These are phyloP conservation scores for Termitomyces sp. DNA, from an alignment of 768 basidiomycete genomes.

Conservation along the genomic window DNA sequence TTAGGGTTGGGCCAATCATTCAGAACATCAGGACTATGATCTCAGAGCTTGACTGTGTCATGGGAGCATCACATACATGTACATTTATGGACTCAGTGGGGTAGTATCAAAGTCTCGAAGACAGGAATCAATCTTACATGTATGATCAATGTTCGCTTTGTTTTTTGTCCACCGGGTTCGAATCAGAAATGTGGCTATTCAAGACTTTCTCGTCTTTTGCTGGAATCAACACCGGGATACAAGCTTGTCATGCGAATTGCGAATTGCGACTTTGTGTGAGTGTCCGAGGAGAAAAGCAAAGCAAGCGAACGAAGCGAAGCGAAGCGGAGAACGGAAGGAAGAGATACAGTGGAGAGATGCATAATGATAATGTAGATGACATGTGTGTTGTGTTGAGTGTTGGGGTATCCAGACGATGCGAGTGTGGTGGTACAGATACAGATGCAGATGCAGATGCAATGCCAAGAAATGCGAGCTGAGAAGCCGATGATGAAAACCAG, in stretches of 20 bases:
- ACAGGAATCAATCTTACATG: neutral
- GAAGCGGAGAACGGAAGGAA: too few relatives aligned
- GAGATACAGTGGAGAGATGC: neutral
- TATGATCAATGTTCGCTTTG: neutral
- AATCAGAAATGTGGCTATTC: neutral
- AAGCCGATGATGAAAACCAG: neutral
- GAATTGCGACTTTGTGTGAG: too few relatives aligned
- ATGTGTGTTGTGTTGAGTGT: neutral
- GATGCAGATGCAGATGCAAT: constrained; percentile 1
- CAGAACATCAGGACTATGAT: neutral
- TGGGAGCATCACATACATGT: neutral
- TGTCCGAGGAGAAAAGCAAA: too few relatives aligned
- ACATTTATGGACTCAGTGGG: neutral
- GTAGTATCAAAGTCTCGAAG: neutral
- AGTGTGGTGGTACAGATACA: neutral
- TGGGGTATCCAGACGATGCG: neutral
- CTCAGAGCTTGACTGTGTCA: neutral
- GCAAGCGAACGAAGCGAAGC: neutral
- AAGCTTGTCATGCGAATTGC: too few relatives aligned
- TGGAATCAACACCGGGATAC: neutral
- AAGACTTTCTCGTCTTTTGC: neutral
- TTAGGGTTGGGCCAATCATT: too few relatives aligned
- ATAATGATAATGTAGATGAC: neutral
- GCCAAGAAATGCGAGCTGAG: neutral
- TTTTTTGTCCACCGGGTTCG: too few relatives aligned